Base-by-base conservation (phyloP, 108 stramenopile genomes). In the Nannochloropsis gaditana region DNA sequence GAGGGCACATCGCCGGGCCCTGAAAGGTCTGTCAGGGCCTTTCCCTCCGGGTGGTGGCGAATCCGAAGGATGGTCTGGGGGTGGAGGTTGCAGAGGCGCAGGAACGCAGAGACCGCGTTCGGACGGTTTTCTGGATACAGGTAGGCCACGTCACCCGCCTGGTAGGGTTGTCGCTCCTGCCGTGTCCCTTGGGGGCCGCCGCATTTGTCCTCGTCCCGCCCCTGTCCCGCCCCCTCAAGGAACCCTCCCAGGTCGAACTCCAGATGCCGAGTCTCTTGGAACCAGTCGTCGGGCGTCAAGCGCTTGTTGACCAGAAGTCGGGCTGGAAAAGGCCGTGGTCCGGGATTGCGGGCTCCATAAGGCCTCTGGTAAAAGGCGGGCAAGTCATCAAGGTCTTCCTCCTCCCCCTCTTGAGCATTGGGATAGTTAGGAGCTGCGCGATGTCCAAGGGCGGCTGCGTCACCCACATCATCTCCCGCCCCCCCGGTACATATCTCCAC, bases 221-320 rank as follows among this genome's bases (percentile, higher is more conserved):
- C 42, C 87, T 84, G 42, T 84, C 84, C 8, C 41, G 81, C 45
- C 31, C 79, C 21, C 44, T 43, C 21, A 11, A n/a, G 11, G 17
- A 42, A 31, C 10, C 79, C 84, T 11, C 45, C 41, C 5, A 85
- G 45, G 19, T 90, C 87, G 43, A 89, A 84, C 84, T 90, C 90
- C 59, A 90, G 80, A 44, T 90, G 86, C n/a, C 89, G 89, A 9
- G 90, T 89, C 17, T 89, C 90, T 85, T 90, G 90, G 19, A 83
- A 83, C 47, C 89, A 89, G 31, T 85, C 89, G 9, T 83, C 80
- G 10, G 44, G 43, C 19, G 90, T 88, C 82, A 90, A 9, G 21
- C 90, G 85, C 1, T 80, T 44, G 87, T 90, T 90, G 9, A 85
- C 84, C 9, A 43, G 17, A 21, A 90, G 43, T 9, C 82, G 81